Conservation (phyloP, 495 filamentous ascomycete species). For the Hypoxylon cercidicola region DNA sequence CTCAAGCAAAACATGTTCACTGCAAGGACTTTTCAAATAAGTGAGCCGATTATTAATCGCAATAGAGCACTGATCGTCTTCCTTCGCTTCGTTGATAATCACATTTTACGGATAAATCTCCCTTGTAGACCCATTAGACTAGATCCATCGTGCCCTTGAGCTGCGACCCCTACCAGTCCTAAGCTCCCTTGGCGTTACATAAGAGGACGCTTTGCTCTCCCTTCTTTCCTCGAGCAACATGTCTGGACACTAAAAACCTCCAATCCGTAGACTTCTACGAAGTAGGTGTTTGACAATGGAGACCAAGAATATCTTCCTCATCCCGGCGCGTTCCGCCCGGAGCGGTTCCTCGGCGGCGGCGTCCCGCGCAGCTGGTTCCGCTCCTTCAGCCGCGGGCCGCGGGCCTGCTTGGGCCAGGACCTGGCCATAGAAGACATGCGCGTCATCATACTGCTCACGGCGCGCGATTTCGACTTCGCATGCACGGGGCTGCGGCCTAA, state of each 20-base stretch:
- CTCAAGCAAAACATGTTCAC: too few species aligned
- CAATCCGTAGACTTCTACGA: background rate
- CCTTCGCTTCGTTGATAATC: background rate
- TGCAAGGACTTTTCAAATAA: too few species aligned
- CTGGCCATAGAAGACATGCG: background rate
- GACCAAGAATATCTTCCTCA: slow-evolving; percentile 5
- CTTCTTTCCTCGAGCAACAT: background rate
- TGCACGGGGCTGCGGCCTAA: background rate
- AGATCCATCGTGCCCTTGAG: background rate
- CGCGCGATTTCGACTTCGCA: background rate
- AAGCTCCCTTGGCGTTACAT: too few species aligned
- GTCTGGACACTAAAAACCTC: background rate
- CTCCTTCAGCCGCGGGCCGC: background rate
- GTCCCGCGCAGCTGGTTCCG: slow-evolving; percentile 1
- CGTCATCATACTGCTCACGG: background rate
- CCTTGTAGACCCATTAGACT: background rate
- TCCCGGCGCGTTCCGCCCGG: slow-evolving; percentile 12
- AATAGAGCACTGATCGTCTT: background rate
- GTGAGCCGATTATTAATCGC: background rate
- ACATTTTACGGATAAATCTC: background rate
- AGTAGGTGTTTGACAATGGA: background rate
- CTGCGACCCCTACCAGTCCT: background rate
- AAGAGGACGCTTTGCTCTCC: background rate
- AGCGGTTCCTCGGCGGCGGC: slow-evolving; percentile 13
- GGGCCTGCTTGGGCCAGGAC: slow-evolving; percentile 4